A percentile compares a stretch with the other conserved stretches of the same genome.
These are phyloP conservation scores for Penicillium coffeae DNA, from an alignment of 495 filamentous ascomycete species.

Conservation along the genomic window DNA sequence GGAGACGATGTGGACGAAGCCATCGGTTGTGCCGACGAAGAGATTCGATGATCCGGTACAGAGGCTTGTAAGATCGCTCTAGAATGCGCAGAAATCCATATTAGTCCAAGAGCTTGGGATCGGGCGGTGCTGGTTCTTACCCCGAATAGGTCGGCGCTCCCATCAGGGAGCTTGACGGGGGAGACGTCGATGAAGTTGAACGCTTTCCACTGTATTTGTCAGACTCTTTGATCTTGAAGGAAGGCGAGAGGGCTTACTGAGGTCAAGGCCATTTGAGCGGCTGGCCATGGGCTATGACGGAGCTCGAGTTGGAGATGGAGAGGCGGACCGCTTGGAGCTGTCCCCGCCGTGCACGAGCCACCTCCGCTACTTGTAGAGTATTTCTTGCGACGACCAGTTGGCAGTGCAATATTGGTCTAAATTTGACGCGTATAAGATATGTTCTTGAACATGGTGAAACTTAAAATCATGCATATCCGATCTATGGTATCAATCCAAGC, in stretches of 20 bases:
- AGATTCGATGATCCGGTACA: conserved; percentile 87
- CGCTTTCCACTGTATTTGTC: conserved; percentile 76
- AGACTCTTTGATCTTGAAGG: conserved; percentile 1
- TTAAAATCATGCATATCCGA: too few relatives aligned
- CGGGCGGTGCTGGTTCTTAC: conserved; percentile 42
- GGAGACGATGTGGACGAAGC: conserved; percentile 79
- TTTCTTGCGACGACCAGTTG: too few relatives aligned
- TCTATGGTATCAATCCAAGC: too few relatives aligned
- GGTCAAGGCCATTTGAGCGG: conserved; percentile 46
- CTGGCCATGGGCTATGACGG: conserved; percentile 31
- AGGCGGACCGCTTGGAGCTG: conserved; percentile 12
- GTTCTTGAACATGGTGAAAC: too few relatives aligned
- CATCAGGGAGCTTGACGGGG: conserved; percentile 74
- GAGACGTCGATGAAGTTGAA: conserved; percentile 99
- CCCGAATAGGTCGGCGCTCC: conserved; percentile 58
- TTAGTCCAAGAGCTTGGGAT: neutral
- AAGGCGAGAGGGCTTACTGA: conserved; percentile 26
- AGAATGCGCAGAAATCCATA: too few relatives aligned
- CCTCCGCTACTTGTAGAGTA: too few relatives aligned
- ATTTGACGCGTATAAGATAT: too few relatives aligned
- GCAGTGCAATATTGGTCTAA: too few relatives aligned
- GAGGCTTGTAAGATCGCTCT: conserved; percentile 63
- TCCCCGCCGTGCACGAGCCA: conserved; percentile 30
- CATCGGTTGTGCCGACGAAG: conserved; percentile 82
- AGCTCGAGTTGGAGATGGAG: conserved; percentile 14